Percentiles rank a stretch among this genome's conserved stretches.
phyloP scores from a whole-genome alignment of 352 stramenopile genomes.

The Phytophthora meadii region DNA sequence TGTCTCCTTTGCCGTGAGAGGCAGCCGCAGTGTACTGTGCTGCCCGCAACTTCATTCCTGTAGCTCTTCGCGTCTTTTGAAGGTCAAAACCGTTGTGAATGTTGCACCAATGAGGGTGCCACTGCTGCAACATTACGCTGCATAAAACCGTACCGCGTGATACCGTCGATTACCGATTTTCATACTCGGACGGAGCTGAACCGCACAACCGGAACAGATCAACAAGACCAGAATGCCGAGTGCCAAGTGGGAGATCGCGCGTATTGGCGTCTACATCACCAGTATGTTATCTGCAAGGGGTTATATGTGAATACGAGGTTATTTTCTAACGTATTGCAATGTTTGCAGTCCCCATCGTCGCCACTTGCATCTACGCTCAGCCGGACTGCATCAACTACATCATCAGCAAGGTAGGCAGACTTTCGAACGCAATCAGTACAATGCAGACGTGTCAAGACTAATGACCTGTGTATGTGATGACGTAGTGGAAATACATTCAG shows the following conservation, averaged over 20 bases:
- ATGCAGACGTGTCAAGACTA: no score
- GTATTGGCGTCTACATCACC: constrained; percentile 76
- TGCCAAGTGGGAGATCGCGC: constrained; percentile 68
- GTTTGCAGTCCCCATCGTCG: constrained; percentile 70
- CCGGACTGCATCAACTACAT: constrained; percentile 87
- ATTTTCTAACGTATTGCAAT: background rate
- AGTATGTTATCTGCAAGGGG: constrained; percentile 41
- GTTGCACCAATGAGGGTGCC: background rate
- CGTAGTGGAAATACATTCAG: constrained; percentile 87
- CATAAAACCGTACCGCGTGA: constrained; percentile 21
- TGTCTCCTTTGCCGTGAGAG: constrained; percentile 6
- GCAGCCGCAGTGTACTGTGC: constrained; percentile 10
- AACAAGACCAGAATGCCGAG: constrained; percentile 52
- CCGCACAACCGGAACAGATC: constrained; percentile 22
- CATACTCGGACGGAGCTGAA: background rate
- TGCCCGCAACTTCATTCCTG: constrained; percentile 15
- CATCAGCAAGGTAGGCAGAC: constrained; percentile 54
- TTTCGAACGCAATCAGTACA: no score
- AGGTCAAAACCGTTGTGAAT: constrained; percentile 13
- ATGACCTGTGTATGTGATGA: background rate
- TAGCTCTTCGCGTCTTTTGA: constrained; percentile 27
- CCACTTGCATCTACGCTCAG: constrained; percentile 86
- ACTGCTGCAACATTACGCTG: constrained; percentile 9
- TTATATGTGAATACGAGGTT: background rate
- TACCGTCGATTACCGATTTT: constrained; percentile 24